Base-by-base conservation (phyloP, 1,284 basidiomycete genomes). In the Cutaneotrichosporon dermatis region DNA sequence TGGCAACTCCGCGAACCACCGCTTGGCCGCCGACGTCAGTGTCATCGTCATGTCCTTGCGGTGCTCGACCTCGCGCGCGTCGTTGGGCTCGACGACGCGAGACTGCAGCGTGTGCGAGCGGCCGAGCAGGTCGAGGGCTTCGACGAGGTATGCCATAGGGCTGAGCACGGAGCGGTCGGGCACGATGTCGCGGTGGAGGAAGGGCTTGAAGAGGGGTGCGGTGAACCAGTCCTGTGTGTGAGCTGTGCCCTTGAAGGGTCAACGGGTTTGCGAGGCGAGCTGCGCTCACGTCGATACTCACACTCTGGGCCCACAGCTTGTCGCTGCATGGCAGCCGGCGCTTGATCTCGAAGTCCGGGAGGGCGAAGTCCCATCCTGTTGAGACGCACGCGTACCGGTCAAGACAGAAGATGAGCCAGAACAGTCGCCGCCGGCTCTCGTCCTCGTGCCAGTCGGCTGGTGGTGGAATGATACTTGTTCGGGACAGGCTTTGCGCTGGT, bases 331-430 rank as follows among this genome's bases (percentile, higher is more conserved):
- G 77, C 35, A 79, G 55, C 25, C 76, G 53, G 9, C 76, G 59
- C 55, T 66, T 69, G 56, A 79, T 74, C 41, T 77, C 76, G n/a
- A 63, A 66, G 51, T 76, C 72, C 0, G 71, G 72, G 5, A 79
- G 66, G 2, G 76, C 75, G 63, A 77, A 77, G 43, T 78, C 76
- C 74, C 75, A 77, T 0, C 76, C 77, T 0, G 77, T 78, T 7
- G 73, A 71, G 4, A 71, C 72, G 48, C 74, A 76, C 4, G 76
- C 75, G 61, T 78, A 78, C 44, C 77, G 68, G 63, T 79, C 77
- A 36, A 79, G 63, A 9, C 68, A 65, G 57, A 75, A 78, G 54
- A 79, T 76, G 52, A 77, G 59, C 77, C 77, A 79, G 56, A 77
- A 77, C 54, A 79, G 54, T 9, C 77, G 60, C 15, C 77, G 65